These are phyloP conservation scores for Apiospora kogelbergensis DNA, from an alignment of 2,329 filamentous ascomycete species.

Conservation along the genomic window DNA sequence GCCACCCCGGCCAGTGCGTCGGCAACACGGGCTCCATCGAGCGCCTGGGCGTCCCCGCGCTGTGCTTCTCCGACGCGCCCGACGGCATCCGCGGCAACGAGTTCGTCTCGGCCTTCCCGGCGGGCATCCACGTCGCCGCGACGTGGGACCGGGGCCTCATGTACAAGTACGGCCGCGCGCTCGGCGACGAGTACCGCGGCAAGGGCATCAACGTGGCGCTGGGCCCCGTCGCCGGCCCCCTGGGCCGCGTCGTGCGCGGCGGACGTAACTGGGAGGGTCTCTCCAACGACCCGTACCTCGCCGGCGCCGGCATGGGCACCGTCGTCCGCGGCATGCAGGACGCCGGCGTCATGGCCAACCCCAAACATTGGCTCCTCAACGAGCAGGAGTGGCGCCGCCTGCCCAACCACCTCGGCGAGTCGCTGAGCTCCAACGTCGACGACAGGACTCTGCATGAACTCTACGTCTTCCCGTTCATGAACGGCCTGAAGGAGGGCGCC, in stretches of 20 bases:
- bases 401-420: constrained; percentile 31
- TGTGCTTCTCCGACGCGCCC: constrained; percentile 40
- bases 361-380: constrained; percentile 49
- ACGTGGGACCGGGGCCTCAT: constrained; percentile 62
- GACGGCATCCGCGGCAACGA: constrained; percentile 39
- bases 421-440: constrained; percentile 28
- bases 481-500: constrained; percentile 71
- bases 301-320: constrained; percentile 39
- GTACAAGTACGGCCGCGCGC: constrained; percentile 30
- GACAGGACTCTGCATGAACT: constrained; percentile 61
- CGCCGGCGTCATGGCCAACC: constrained; percentile 69
- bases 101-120: constrained; percentile 44
- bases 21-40: constrained; percentile 42
- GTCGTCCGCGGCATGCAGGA: constrained; percentile 71
- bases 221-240: constrained; percentile 63
- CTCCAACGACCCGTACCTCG: constrained; percentile 62
- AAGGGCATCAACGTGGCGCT: constrained; percentile 37
- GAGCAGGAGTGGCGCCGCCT: constrained; percentile 14
- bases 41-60: constrained; percentile 41
- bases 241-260: constrained; percentile 51
- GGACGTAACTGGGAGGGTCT: constrained; percentile 45
- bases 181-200: constrained; percentile 34
- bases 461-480: constrained; percentile 84
- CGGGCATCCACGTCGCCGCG: constrained; percentile 62
- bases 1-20: constrained; percentile 36